Conservation (phyloP, 805 yeast genomes). For the Gaillardinia entomophila region DNA sequence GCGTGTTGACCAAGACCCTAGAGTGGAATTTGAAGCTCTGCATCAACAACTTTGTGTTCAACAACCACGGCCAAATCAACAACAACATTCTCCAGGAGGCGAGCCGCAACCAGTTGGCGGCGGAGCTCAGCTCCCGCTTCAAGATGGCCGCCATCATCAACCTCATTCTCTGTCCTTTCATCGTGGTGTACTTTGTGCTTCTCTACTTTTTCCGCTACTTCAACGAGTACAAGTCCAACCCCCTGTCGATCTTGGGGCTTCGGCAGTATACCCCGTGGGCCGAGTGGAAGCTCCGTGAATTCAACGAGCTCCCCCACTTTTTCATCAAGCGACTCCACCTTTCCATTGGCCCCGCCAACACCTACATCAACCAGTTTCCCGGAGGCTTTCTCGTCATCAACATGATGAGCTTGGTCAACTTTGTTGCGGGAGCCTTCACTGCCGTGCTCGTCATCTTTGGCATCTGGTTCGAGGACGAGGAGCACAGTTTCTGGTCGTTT, state of each 20-base stretch:
- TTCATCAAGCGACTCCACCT: slow-evolving; percentile 74
- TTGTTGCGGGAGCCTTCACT: slow-evolving; percentile 82
- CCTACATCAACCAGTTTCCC: slow-evolving; percentile 89
- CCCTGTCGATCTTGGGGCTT: slow-evolving; percentile 60
- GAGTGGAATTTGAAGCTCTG: slow-evolving; percentile 95
- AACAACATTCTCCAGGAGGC: slow-evolving; percentile 64
- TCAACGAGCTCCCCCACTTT: slow-evolving; percentile 86
- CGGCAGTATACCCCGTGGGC: slow-evolving; percentile 93
- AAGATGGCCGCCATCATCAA: slow-evolving; percentile 84
- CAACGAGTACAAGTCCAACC: slow-evolving; percentile 86
- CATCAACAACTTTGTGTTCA: slow-evolving; percentile 79
- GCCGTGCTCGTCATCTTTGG: slow-evolving; percentile 69
- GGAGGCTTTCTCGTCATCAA: slow-evolving; percentile 49
- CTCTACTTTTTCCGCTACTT: slow-evolving; percentile 86
- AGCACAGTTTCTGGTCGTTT: slow-evolving; percentile 70
- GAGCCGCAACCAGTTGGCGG: slow-evolving; percentile 59
- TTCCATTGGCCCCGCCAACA: slow-evolving; percentile 73
- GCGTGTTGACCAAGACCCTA: slow-evolving; percentile 70
- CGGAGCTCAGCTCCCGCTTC: slow-evolving; percentile 72
- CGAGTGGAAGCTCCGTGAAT: slow-evolving; percentile 91
- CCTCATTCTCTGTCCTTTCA: slow-evolving; percentile 76
- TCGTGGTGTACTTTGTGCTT: slow-evolving; percentile 75
- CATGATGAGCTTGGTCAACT: slow-evolving; percentile 37
- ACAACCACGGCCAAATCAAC: slow-evolving; percentile 75
- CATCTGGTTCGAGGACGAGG: slow-evolving; percentile 78